A percentile compares a stretch with the other conserved stretches of the same genome.
phyloP scores from a whole-genome alignment of 805 yeast genomes.

The Danielozyma ontarioensis region DNA sequence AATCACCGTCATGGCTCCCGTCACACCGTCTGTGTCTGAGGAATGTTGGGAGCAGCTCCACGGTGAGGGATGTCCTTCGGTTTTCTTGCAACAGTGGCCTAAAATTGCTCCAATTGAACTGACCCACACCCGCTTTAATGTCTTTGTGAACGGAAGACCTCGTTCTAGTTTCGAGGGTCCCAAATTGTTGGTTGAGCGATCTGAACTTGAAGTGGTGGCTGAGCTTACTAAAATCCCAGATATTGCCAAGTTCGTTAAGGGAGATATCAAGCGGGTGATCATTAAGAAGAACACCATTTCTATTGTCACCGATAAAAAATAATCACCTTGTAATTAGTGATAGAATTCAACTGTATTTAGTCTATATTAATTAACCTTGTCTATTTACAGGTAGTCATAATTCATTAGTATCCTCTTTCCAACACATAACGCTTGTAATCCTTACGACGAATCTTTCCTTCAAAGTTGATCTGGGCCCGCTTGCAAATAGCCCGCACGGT shows the following conservation, averaged over 20 bases:
- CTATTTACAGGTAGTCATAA: background rate
- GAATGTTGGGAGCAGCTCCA: conserved; percentile 66
- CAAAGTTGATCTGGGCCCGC: conserved; percentile 31
- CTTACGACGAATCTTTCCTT: conserved; percentile 33
- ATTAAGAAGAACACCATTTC: conserved; percentile 47
- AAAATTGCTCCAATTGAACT: conserved; percentile 35
- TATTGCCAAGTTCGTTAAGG: conserved; percentile 1
- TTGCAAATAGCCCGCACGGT: conserved; percentile 29
- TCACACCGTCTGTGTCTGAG: conserved; percentile 76
- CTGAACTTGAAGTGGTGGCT: conserved; percentile 30
- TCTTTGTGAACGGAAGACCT: conserved; percentile 73
- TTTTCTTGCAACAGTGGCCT: conserved; percentile 69
- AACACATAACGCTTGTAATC: conserved; percentile 28
- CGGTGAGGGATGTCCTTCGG: conserved; percentile 25
- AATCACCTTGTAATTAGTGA: conserved; percentile 2
- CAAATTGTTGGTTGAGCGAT: conserved; percentile 30
- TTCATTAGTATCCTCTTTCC: conserved; percentile 25
- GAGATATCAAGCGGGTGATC: conserved; percentile 47
- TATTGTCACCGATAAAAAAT: conserved; percentile 25
- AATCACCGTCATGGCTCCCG: conserved; percentile 66
- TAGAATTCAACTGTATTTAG: conserved; percentile 2
- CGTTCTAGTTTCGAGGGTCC: conserved; percentile 40
- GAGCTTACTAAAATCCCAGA: conserved; percentile 14
- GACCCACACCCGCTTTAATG: conserved; percentile 38
- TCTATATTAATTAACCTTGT: too few relatives aligned